Evolutionary conservation across 108 stramenopile genomes (phyloP).

Genomic region (Cyclotella choctawhatcheeana): DNA sequence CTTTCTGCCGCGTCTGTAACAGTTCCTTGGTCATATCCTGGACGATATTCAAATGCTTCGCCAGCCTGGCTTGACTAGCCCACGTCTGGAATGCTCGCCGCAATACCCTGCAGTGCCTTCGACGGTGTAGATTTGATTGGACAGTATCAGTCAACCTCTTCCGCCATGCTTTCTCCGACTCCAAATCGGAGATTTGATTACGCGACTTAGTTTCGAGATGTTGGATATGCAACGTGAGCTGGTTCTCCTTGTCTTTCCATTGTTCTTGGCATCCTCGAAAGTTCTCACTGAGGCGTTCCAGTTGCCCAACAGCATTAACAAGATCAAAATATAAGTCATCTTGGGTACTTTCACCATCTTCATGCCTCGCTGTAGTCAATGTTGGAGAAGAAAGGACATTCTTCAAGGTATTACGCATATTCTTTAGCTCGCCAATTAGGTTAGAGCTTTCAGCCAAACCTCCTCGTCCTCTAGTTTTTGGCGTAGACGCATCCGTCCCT

Average conservation of each 20-base stretch:
- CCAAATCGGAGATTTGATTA: slow-evolving; percentile 4
- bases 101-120: slow-evolving; percentile 10
- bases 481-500: slow-evolving; percentile 30
- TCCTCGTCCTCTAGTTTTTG: slow-evolving; percentile 30
- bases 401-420: slow-evolving; percentile 38
- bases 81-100: slow-evolving; percentile 32
- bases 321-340: slow-evolving; percentile 40
- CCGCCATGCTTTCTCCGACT: slow-evolving; percentile 22
- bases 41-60: slow-evolving; percentile 35
- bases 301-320: slow-evolving; percentile 34
- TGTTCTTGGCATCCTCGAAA: slow-evolving; percentile 33
- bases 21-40: slow-evolving; percentile 52
- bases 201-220: slow-evolving; percentile 33
- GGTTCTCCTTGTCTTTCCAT: slow-evolving; percentile 32
- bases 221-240: slow-evolving; percentile 23
- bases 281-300: slow-evolving; percentile 28
- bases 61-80: slow-evolving; percentile 29
- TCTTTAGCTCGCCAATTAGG: slow-evolving; percentile 35
- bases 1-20: slow-evolving; percentile 29
- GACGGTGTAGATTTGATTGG: slow-evolving; percentile 21
- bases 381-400: slow-evolving; percentile 31
- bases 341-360: not conserved
- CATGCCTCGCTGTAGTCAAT: slow-evolving; percentile 34
- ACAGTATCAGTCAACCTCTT: slow-evolving; percentile 24
- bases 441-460: slow-evolving; percentile 20